Percentiles rank a stretch among this genome's conserved stretches.
These are phyloP conservation scores for Trichocomaceae sp. DNA, from an alignment of 2,329 filamentous ascomycete genomes.

Conservation along the genomic window DNA sequence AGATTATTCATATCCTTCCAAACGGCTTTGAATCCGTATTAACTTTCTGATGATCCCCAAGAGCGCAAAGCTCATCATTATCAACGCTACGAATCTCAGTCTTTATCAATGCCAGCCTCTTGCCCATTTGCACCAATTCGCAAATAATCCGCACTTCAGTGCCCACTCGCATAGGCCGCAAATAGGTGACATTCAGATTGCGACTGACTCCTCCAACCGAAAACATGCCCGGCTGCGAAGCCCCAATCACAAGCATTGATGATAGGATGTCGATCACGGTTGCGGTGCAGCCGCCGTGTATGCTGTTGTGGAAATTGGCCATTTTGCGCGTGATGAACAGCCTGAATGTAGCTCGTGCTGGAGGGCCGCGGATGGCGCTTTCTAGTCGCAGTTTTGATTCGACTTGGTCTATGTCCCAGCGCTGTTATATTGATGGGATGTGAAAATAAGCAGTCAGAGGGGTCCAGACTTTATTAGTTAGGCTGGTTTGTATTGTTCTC, in stretches of 20 bases:
- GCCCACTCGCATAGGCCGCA: conserved; percentile 54
- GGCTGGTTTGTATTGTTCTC: background rate
- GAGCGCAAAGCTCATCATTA: conserved; percentile 49
- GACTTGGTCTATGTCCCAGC: conserved; percentile 14
- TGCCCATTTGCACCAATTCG: conserved; percentile 54
- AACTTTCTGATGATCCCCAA: conserved; percentile 60
- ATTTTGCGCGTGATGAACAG: conserved; percentile 71
- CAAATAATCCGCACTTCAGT: conserved; percentile 49
- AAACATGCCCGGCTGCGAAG: conserved; percentile 57
- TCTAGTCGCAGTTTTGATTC: conserved; percentile 29
- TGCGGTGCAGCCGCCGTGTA: conserved; percentile 74
- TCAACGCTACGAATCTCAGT: conserved; percentile 50
- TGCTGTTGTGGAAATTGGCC: conserved; percentile 83
- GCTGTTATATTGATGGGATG: background rate
- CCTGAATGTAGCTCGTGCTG: conserved; percentile 28
- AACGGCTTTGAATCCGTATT: conserved; percentile 48
- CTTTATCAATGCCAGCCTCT: conserved; percentile 47
- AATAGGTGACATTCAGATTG: conserved; percentile 60
- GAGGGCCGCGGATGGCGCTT: conserved; percentile 30
- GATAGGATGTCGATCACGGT: conserved; percentile 64
- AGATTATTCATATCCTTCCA: conserved; percentile 20
- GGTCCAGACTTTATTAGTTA: no score
- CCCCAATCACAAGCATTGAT: conserved; percentile 50
- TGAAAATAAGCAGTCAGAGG: no score
- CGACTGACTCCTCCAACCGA: conserved; percentile 57